These are phyloP conservation scores for Wickerhamiella brachini DNA, from an alignment of 805 yeast genomes.

Conservation along the genomic window DNA sequence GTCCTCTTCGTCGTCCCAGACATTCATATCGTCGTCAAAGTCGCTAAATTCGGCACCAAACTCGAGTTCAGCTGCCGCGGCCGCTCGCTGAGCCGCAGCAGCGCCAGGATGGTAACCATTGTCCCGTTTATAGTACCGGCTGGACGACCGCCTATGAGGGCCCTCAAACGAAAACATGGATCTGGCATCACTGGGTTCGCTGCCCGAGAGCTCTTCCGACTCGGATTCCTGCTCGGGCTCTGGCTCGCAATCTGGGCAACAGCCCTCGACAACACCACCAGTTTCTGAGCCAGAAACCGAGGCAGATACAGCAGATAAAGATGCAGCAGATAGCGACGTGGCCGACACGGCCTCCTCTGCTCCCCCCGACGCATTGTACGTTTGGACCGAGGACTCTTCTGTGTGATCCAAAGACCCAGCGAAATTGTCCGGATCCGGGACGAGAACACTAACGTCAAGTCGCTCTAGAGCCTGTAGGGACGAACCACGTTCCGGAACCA, in stretches of 20 bases:
- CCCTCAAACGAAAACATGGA: slow-evolving; percentile 36
- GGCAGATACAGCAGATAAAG: too few relatives aligned
- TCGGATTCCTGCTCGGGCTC: too few relatives aligned
- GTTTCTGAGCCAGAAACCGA: too few relatives aligned
- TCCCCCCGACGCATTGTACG: too few relatives aligned
- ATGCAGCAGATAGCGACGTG: too few relatives aligned
- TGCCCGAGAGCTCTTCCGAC: neutral
- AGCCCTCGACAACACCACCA: too few relatives aligned
- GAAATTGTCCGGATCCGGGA: neutral
- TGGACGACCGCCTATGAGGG: slow-evolving; percentile 40
- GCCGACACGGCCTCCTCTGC: too few relatives aligned
- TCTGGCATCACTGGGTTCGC: neutral
- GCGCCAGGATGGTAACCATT: slow-evolving; percentile 7
- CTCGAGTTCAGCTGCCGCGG: slow-evolving; percentile 12
- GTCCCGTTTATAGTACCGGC: slow-evolving; percentile 35
- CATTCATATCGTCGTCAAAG: slow-evolving; percentile 28
- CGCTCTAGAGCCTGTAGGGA: neutral
- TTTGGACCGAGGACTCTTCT: neutral
- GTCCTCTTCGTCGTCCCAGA: slow-evolving; percentile 28
- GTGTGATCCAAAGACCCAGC: neutral
- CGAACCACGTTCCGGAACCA: neutral
- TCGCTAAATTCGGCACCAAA: slow-evolving; percentile 10
- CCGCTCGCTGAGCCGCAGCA: slow-evolving; percentile 14
- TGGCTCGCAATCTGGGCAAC: too few relatives aligned
- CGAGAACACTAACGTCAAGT: neutral